Evolutionary conservation across 2,329 filamentous ascomycete genomes (phyloP), one percentile per base, ranked within the genome.

Genomic region (Basipetospora chlamydospora): DNA sequence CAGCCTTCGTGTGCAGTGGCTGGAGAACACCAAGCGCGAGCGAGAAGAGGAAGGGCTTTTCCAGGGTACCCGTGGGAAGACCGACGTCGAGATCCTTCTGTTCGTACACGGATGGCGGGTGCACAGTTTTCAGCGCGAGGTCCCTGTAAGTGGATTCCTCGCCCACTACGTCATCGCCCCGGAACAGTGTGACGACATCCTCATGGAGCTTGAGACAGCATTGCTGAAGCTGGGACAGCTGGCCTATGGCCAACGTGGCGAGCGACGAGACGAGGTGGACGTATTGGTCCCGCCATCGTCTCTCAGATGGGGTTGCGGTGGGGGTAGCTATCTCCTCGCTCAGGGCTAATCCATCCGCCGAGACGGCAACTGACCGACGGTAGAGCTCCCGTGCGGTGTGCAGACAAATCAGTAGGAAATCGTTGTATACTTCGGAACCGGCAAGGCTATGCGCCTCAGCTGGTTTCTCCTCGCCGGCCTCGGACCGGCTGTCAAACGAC

Each of bases 351-450:
- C 22, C 22, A 23, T 23, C 22, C 22, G 11, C 22, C 22, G 6
- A 6, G 22, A 11, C 6, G 22, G 22, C 11, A 6, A 23, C 22
- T 4, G 58, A 55, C 13, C 55, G 53, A 6, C 55, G 54, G 42
- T 67, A 68, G 3, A 69, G 51, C 15, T 53, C 47, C 11, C 56
- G 50, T 9, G 56, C 50, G 8, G 61, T 41, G 13, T 56, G 55
- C 2, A 65, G 44, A 13, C 54, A 49, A 21, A 60, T 48, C 5
- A 59, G 49, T n/a, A 64, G 43, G 32, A 61, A 64, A 33, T 61
- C 56, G 9, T 46, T 47, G 25, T 49, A 48, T 8, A 55, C 37
- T 33, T 58, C 50, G 3, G 11, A 47, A 41, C 20, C 40, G 40
- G 9, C 48, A 3, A 16, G 15, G 15, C 12, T 15, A 7, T n/a